Conservation (phyloP, 257 asterid species). For the Orobanche coerulescens region DNA sequence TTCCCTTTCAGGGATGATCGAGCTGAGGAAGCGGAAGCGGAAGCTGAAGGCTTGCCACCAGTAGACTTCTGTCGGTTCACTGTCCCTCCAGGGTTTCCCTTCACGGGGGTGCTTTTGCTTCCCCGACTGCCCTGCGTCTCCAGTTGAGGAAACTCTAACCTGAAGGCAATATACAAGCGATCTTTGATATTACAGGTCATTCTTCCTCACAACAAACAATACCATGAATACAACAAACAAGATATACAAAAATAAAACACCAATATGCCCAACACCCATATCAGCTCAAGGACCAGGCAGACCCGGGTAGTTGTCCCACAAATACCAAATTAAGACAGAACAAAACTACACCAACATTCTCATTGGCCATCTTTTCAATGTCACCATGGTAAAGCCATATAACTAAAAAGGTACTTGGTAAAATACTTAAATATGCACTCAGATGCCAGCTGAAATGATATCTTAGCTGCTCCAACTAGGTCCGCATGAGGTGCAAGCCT, state of each 20-base stretch:
- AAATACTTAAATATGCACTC: neutral
- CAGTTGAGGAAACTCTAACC: constrained; percentile 75
- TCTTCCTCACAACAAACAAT: constrained; percentile 10
- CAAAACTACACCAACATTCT: neutral
- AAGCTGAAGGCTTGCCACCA: constrained; percentile 41
- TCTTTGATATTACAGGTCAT: neutral
- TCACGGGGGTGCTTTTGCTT: constrained; percentile 49
- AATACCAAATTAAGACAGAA: neutral
- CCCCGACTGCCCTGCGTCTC: constrained; percentile 55
- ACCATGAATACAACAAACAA: constrained; percentile 6
- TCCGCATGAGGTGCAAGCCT: no score
- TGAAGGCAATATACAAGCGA: constrained; percentile 29
- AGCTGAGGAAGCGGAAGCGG: constrained; percentile 43
- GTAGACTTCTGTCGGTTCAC: constrained; percentile 50
- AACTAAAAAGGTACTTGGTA: neutral
- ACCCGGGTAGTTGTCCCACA: no score
- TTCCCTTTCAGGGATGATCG: constrained; percentile 52
- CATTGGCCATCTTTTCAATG: neutral
- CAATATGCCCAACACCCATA: neutral
- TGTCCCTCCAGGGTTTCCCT: constrained; percentile 47
- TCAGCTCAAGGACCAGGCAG: constrained; percentile 5
- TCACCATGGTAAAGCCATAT: neutral
- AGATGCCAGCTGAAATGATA: neutral
- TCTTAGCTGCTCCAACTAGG: neutral
- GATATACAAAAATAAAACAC: neutral